These are phyloP conservation scores for Fonsecaea multimorphosa DNA, from an alignment of 2,329 filamentous ascomycete species.

Conservation along the genomic window DNA sequence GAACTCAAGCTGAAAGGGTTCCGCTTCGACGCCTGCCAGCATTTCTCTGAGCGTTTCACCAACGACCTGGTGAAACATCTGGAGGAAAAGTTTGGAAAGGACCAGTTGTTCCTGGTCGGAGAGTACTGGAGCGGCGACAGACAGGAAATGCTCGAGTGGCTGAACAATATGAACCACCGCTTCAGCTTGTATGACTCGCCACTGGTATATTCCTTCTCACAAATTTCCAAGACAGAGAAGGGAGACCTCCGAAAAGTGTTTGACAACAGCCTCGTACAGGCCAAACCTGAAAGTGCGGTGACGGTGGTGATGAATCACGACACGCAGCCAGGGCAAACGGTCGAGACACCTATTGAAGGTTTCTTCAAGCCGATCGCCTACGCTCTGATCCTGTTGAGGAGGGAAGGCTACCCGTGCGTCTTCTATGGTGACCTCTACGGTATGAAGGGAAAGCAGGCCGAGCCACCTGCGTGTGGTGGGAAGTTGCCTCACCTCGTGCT, in stretches of 20 bases:
- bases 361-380: slow-evolving; percentile 77
- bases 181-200: slow-evolving; percentile 71
- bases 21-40: slow-evolving; percentile 74
- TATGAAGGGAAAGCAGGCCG: slow-evolving; percentile 62
- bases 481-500: slow-evolving; percentile 65
- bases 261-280: slow-evolving; percentile 63
- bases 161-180: slow-evolving; percentile 64
- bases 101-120: slow-evolving; percentile 68
- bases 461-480: slow-evolving; percentile 57
- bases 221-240: slow-evolving; percentile 61
- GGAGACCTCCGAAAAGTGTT: slow-evolving; percentile 70
- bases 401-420: slow-evolving; percentile 67
- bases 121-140: slow-evolving; percentile 72
- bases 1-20: slow-evolving; percentile 69
- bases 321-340: slow-evolving; percentile 56
- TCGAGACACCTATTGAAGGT: slow-evolving; percentile 63
- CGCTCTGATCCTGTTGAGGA: slow-evolving; percentile 70
- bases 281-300: slow-evolving; percentile 62
- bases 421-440: slow-evolving; percentile 76
- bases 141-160: slow-evolving; percentile 55
- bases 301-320: slow-evolving; percentile 77
- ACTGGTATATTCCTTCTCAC: slow-evolving; percentile 70
- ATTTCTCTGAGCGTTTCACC: slow-evolving; percentile 72
- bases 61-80: slow-evolving; percentile 67
- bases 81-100: slow-evolving; percentile 54